Base-by-base conservation (phyloP, 2,329 filamentous ascomycete genomes). In the Scorias spongiosa region DNA sequence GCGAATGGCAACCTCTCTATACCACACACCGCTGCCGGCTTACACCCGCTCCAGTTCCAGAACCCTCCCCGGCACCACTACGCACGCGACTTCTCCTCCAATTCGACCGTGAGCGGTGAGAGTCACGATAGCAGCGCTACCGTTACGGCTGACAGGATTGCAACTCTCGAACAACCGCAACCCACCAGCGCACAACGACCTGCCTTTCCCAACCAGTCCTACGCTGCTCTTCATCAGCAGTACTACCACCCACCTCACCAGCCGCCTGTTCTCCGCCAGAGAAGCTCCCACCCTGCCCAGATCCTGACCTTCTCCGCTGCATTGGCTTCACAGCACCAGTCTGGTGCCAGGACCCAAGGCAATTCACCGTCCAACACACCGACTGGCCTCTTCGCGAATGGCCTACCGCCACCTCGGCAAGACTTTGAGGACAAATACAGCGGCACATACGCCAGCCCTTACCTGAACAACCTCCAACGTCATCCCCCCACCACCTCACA, bases 401-500 rank as follows among this genome's bases (percentile, higher is more conserved):
- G 48, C 10, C 51, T 52, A 20, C 52, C 53, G 14, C 50, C 60
- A 54, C 43, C 56, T 56, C 29, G 58, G 51, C 46, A 53, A 51
- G 37, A 57, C 51, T 42, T 44, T 32, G 49, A 55, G 36, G 54
- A 57, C 30, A 48, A 55, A 8, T 51, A 40, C 14, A 40, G 18
- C 28, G 63, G 64, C 20, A 65, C 61, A 39, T 71, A 71, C 51
- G 63, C 69, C 15, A 69, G 64, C 49, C 69, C 68, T 0, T 71
- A 67, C 52, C 58, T 72, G 40, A 69, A 72, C 49, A 65, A 64
- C 49, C 67, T 64, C 14, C 69, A 71, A 42, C 52, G 65, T 14
- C 66, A 70, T 51, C 61, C 63, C n/a, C 68, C 68, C 29, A 71
- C 70, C 53, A 68, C 71, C 43, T 95, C 89, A 9, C 84, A 94